A percentile compares a stretch with the other conserved stretches of the same genome.
These are phyloP conservation scores for Corynespora cassiicola DNA, from an alignment of 2,329 filamentous ascomycete genomes.

Conservation along the genomic window DNA sequence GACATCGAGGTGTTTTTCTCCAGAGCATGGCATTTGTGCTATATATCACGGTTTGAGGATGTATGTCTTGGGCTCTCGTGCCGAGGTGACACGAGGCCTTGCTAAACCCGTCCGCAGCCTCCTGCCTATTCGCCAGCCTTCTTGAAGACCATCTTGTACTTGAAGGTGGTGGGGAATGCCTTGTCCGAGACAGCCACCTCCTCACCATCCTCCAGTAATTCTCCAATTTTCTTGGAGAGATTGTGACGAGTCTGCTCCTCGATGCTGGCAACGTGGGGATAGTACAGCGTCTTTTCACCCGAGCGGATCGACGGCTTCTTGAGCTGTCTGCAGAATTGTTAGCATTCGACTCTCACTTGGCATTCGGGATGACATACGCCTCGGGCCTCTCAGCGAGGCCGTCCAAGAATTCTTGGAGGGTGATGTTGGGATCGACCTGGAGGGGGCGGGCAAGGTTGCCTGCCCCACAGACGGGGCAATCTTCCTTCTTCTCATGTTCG, in stretches of 20 bases:
- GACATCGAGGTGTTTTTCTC: no score
- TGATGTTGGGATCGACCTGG: constrained; percentile 71
- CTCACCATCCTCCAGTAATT: constrained; percentile 81
- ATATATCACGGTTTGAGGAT: no score
- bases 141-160: constrained; percentile 62
- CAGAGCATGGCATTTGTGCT: no score
- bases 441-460: constrained; percentile 76
- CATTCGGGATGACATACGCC: constrained; percentile 60
- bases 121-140: no score
- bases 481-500: constrained; percentile 89
- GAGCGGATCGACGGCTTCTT: constrained; percentile 89
- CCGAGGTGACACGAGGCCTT: background rate
- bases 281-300: constrained; percentile 86
- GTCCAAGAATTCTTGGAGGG: constrained; percentile 84
- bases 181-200: constrained; percentile 93
- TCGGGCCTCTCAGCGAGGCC: constrained; percentile 83
- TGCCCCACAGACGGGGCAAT: constrained; percentile 88
- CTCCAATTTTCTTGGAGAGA: constrained; percentile 75
- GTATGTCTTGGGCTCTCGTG: no score
- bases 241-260: constrained; percentile 87
- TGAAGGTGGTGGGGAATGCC: constrained; percentile 78
- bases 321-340: constrained; percentile 64
- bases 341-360: constrained; percentile 17
- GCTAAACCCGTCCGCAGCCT: no score
- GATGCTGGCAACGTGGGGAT: constrained; percentile 80